Percentiles rank a stretch among this genome's conserved stretches.
phyloP scores from a whole-genome alignment of 2,329 filamentous ascomycete species.

The Sarocladium brachiariae region DNA sequence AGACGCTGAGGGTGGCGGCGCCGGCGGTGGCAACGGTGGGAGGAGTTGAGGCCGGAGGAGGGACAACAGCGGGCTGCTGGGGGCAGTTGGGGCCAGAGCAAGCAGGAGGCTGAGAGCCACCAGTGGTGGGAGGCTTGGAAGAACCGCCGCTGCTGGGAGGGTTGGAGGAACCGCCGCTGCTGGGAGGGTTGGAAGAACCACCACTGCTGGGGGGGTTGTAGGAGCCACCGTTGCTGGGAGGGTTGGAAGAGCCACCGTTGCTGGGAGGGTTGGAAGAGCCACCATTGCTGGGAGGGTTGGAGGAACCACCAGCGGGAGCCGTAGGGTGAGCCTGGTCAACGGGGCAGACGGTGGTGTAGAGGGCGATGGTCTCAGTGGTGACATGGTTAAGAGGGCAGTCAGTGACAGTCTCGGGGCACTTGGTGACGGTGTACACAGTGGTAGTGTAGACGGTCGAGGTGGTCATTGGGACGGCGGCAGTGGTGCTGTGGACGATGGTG shows the following conservation, averaged over 20 bases:
- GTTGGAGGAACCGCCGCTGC: not conserved
- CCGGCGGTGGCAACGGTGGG: constrained; percentile 14
- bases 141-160: not conserved
- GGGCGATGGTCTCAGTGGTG: constrained; percentile 19
- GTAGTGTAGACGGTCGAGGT: constrained; percentile 44
- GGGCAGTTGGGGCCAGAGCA: not conserved
- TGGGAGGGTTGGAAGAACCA: not conserved
- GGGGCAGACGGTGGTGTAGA: constrained; percentile 30
- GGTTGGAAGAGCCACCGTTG: no score
- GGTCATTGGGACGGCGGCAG: constrained; percentile 11
- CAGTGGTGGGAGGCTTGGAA: not conserved
- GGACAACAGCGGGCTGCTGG: not conserved
- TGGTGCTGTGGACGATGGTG: no score
- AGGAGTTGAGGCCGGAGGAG: not conserved
- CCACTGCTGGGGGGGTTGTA: no score
- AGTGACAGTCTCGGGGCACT: constrained; percentile 15
- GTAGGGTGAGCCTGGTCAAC: constrained; percentile 12
- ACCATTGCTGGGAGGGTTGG: no score
- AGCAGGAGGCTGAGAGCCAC: not conserved
- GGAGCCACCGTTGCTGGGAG: no score
- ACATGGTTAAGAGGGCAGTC: constrained; percentile 10
- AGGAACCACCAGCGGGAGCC: no score
- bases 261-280: no score
- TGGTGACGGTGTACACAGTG: constrained; percentile 17
- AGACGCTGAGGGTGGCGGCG: constrained; percentile 16